A percentile compares a stretch with the other conserved stretches of the same genome.
phyloP scores from a whole-genome alignment of 2,329 filamentous ascomycete species.

The Phialocephala sp. region DNA sequence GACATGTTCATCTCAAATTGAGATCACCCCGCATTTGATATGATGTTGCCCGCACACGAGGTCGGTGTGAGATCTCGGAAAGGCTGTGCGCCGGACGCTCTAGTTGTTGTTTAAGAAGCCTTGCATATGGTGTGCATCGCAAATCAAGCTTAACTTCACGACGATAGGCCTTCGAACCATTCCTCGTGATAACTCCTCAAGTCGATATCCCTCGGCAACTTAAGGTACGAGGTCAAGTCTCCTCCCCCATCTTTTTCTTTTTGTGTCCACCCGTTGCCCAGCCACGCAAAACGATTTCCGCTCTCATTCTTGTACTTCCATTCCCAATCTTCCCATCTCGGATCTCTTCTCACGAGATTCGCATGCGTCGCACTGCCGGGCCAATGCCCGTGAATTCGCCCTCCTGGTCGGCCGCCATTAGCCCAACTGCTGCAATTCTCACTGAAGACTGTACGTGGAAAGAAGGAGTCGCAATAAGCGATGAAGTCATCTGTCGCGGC shows the following conservation, averaged over 20 bases:
- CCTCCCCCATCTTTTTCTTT: conserved; percentile 58
- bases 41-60: neutral
- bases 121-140: neutral
- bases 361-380: conserved; percentile 70
- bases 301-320: conserved; percentile 52
- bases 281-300: conserved; percentile 58
- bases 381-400: conserved; percentile 71
- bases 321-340: conserved; percentile 64
- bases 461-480: conserved; percentile 63
- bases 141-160: conserved; percentile 5
- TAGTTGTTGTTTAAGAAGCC: neutral
- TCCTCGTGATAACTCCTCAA: conserved; percentile 68
- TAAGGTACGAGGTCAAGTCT: conserved; percentile 70
- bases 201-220: conserved; percentile 59
- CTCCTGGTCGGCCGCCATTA: conserved; percentile 67
- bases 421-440: conserved; percentile 75
- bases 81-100: neutral
- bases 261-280: conserved; percentile 70
- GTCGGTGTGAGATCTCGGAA: neutral
- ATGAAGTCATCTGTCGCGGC: conserved; percentile 68
- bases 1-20: neutral
- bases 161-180: conserved; percentile 59
- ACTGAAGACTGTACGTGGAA: conserved; percentile 58
- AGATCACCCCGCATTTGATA: neutral
- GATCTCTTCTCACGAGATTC: conserved; percentile 61